Base-by-base conservation (phyloP, 768 basidiomycete species). In the Gelatoporia subvermispora region DNA sequence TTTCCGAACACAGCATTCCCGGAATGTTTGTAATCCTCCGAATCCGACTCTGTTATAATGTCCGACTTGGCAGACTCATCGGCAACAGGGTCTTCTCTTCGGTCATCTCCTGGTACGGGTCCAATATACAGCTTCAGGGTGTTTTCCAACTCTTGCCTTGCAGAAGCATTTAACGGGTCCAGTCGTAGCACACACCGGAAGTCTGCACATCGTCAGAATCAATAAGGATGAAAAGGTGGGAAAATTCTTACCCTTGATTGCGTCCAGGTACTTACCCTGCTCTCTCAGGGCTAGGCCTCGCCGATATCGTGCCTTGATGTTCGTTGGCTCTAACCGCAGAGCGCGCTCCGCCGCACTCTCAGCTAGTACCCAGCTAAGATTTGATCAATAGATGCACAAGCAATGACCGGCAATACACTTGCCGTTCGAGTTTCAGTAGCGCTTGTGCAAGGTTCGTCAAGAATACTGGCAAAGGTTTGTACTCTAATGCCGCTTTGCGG, bases 21-120 rank as follows among this genome's bases (percentile, higher is more conserved):
- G 1, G 56, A 58, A 49, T 80, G 79, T 35, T 67, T 64, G 50
- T 69, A 79, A 53, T 82, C 80, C 43, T 76, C 78, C 10, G 76
- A 76, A 58, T 81, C 80, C 0, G 76, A 78, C 8, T 70, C 65
- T 1, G 71, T 70, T 8, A 68, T 72, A 40, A 70, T 60, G 22
- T 73, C 72, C 4, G 65, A 49, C 5, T 64, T 55, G 2, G 68
- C 65, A 3, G 70, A 70, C 1, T 62, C 58, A 1, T 59, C 46
- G 1, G 63, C 61, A 0, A 53, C 35, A 7, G 8, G 39, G 3
- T 40, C 41, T 11, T 53, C 41, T 16, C 51, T 1, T 39, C 42
- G 43, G 8, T 22, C n/a, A 21, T 49, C 42, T 10, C 20, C 21
- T 35, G 16, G 35, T 24, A 16, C 10, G 31, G 23, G 20, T 21